Evolutionary conservation across 805 yeast species (phyloP), one percentile per base, ranked within the genome.

Genomic region (Torulaspora maleeae): DNA sequence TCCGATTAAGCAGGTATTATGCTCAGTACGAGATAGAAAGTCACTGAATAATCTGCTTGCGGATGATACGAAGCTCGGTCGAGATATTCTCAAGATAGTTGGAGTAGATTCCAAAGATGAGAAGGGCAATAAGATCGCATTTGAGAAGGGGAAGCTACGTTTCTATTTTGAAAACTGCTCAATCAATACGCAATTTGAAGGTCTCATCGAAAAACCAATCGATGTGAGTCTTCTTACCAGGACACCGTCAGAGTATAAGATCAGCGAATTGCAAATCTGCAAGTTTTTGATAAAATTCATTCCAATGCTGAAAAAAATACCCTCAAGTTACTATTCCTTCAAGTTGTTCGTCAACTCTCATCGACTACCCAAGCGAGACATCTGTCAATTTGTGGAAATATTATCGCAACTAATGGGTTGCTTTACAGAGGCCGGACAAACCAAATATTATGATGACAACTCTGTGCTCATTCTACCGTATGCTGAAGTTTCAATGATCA

Each of bases 401-500:
- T 64, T 48, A 44, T 74, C 66, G 46, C 75, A 56, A 55, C 68
- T 41, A 44, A 66, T 63, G 33, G 49, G 49, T 5, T 40, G 50
- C 60, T 75, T 59, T 56, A 72, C 40, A 56, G 68, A 42, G 69
- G 74, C 29, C 65, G 30, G 15, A 1, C 12, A 20, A 15, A 13
- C 30, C 2, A 70, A 38, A 67, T 79, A 43, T 63, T 76, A 44
- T 53, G 74, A 58, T 55, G 73, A 51, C 70, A 76, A 40, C 36
- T 68, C 36, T 55, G 68, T 63, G 55, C 61, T 67, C 56, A 71
- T 64, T 49, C 75, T 77, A 52, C 89, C 89, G 2, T 73, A 79
- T 25, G 67, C 80, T 34, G 89, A 83, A 51, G 75, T 82, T 1
- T 77, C 82, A 2, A 74, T 79, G 48, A 65, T 80, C 36, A 80